Evolutionary conservation across 1,284 basidiomycete genomes (phyloP).

Genomic region (Rhodotorula sp.): DNA sequence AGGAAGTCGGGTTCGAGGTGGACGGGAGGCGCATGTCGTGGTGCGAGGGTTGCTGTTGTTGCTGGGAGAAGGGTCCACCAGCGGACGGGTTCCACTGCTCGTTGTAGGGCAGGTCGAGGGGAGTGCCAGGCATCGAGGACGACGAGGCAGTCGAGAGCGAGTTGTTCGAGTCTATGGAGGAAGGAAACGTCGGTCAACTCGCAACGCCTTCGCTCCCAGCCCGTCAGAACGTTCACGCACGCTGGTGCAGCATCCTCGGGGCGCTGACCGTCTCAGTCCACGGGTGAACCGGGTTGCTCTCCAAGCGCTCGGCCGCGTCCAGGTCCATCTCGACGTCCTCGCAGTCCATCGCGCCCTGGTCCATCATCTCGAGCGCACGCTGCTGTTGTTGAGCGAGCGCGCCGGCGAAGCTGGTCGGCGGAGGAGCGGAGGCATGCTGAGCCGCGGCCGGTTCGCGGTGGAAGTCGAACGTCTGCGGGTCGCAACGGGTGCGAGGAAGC

Average conservation of each 20-base stretch:
- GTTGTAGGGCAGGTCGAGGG: slow-evolving; percentile 21
- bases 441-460: neutral
- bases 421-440: neutral
- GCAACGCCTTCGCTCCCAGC: too few relatives aligned
- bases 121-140: slow-evolving; percentile 19
- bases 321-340: slow-evolving; percentile 26
- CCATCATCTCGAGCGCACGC: slow-evolving; percentile 19
- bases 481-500: too few relatives aligned
- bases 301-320: neutral
- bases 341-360: slow-evolving; percentile 5
- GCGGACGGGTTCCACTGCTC: slow-evolving; percentile 3
- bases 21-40: slow-evolving; percentile 3
- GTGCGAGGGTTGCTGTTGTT: neutral
- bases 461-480: slow-evolving; percentile 4
- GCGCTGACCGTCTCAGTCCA: slow-evolving; percentile 9
- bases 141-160: slow-evolving; percentile 8
- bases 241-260: slow-evolving; percentile 16
- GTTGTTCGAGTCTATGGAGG: slow-evolving; percentile 6
- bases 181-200: too few relatives aligned
- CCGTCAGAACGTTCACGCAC: neutral
- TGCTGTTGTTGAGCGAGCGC: slow-evolving; percentile 23
- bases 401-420: slow-evolving; percentile 15
- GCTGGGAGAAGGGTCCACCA: neutral
- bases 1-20: slow-evolving; percentile 16
- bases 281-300: slow-evolving; percentile 20